Base-by-base conservation (phyloP, 108 stramenopile genomes). In the Nitzschia sp. region DNA sequence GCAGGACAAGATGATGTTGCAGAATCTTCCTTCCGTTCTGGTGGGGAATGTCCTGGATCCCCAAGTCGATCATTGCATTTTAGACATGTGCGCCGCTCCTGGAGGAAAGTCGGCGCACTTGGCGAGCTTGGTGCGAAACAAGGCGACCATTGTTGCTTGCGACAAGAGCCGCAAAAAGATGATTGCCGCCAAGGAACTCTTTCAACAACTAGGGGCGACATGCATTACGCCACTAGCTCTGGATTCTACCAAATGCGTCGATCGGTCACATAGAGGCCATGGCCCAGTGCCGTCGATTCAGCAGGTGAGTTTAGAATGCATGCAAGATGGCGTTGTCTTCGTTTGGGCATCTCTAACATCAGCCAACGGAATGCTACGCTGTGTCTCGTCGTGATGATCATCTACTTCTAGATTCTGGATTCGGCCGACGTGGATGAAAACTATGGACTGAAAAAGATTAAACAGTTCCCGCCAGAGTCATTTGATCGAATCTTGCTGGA, bases 31-130 rank as follows among this genome's bases (percentile, higher is more conserved):
- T 33, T 92, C 91, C 0, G 53, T 88, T 17, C 46, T 85, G 21
- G 90, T 91, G n/a, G 85, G 54, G 21, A 83, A 82, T 56, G 96
- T 91, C 0, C 81, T 98, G 6, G 80, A 82, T 63, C 92, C 96
- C 1, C 68, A 85, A 69, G 84, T 85, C 31, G 84, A 82, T 32
- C 92, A 97, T 60, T 66, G 83, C 5, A 82, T 97, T 55, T 62
- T 96, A 34, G 97, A 97, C 66, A 88, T 98, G 94, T 93, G 92
- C 38, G 67, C 82, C 29, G 97, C 97, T 8, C 97, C 97, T 1
- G 97, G 97, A 6, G 97, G 97, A 4, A 98, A 98, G 72, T 93
- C 95, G 15, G 70, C 84, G 11, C 95, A 97, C 76, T 36, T 96
- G 59, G 92, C 96, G 18, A 93, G 93, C 71, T 67, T 96, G 35